phyloP scores from a whole-genome alignment of 2,329 filamentous ascomycete species.

The Penicillium sp. region DNA sequence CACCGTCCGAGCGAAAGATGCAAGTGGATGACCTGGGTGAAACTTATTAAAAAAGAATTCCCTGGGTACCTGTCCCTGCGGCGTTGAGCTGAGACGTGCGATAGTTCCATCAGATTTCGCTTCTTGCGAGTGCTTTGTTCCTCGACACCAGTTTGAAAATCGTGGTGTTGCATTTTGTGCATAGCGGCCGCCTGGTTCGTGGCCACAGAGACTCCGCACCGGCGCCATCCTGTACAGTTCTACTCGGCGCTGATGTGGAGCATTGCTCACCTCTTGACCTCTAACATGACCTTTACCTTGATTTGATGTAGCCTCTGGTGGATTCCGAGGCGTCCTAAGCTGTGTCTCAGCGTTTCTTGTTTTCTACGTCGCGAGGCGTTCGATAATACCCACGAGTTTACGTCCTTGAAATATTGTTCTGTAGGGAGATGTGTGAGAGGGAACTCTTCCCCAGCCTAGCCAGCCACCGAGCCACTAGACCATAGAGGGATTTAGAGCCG shows the following conservation, averaged over 20 bases:
- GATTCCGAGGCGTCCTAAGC: slow-evolving; percentile 34
- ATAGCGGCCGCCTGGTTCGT: slow-evolving; percentile 16
- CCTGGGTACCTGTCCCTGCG: background rate
- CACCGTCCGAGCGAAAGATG: slow-evolving; percentile 48
- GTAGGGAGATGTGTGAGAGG: background rate
- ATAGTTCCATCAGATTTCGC: background rate
- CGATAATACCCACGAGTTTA: slow-evolving; percentile 35
- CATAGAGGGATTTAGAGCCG: background rate
- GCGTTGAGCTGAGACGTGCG: background rate
- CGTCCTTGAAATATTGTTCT: slow-evolving; percentile 2
- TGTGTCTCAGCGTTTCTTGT: slow-evolving; percentile 36
- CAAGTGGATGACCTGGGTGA: slow-evolving; percentile 56
- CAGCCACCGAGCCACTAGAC: background rate
- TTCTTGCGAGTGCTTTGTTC: background rate
- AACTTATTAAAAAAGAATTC: slow-evolving; percentile 47
- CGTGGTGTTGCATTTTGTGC: slow-evolving; percentile 8
- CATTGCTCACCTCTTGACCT: background rate
- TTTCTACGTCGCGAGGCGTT: slow-evolving; percentile 30
- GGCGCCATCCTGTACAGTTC: slow-evolving; percentile 14
- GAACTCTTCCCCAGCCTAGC: background rate
- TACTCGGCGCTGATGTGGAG: background rate
- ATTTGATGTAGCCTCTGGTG: slow-evolving; percentile 14
- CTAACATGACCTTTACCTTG: background rate
- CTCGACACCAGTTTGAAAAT: background rate
- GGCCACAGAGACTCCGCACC: slow-evolving; percentile 2